Base-by-base conservation (phyloP, 345 rosid genomes). In the Gossypium ekmanianum region DNA sequence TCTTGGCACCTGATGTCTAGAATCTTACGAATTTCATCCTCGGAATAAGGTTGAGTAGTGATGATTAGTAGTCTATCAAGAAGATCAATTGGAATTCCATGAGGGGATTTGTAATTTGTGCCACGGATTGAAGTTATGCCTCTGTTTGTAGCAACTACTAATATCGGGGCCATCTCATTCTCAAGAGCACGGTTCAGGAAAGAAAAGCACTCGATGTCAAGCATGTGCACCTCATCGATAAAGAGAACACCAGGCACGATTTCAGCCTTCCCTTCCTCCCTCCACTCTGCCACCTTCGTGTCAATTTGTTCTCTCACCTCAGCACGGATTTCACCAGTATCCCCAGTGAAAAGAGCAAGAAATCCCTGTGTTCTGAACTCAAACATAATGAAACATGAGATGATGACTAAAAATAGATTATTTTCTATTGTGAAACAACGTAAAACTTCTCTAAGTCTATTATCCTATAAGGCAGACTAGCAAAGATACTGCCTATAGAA, bases 181-280 rank as follows among this genome's bases (percentile, higher is more conserved):
- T 94, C 99, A 2, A 94, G 87, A 68, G 97, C 98, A 71, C 98
- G 90, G 80, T 94, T 92, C 41, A 92, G 86, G 89, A 94, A 94
- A 17, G 99, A 95, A 90, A 95, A 95, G 83, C 99, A 95, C 85
- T 95, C 99, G 0, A 95, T 92, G 70, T 95, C 99, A 56, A 95
- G 97, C 98, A 93, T 93, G 87, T 95, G 99, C 26, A 93, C 97
- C 76, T 95, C 99, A 62, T 95, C 97, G 7, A 95, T 95, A 86
- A 95, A 95, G 75, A 93, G 93, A 51, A 95, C 99, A 63, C 98
- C 98, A 0, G 99, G 99, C 39, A 95, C 98, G 61, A 91, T 90
- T 79, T 93, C 98, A 0, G 98, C 99, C 77, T 95, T 95, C 9
- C 98, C 99, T 85, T 93, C 99, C 82, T 93, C 99, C 79, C 94